Base-by-base conservation (phyloP, 1,284 basidiomycete species). In the Ceratobasidium sp. region DNA sequence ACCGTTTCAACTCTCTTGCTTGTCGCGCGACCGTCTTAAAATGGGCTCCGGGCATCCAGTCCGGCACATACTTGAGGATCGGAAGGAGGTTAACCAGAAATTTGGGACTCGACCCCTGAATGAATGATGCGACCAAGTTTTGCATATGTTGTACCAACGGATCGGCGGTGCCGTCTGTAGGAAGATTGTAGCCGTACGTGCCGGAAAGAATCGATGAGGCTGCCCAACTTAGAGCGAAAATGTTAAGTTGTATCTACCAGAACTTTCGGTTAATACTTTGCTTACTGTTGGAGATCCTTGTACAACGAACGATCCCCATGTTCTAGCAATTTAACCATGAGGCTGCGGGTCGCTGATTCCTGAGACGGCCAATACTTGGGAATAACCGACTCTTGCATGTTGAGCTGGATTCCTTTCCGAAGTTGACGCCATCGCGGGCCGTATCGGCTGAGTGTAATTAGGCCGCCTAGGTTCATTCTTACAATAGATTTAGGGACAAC, bases 21-120 rank as follows among this genome's bases (percentile, higher is more conserved):
- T 56, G 26, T 7, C 75, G 75, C 18, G 63, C 75, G 28, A 67
- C 46, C 10, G 15, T 26, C 39, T 77, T 44, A n/a, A 77, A 77
- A 46, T 51, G 20, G 20, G 63, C 75, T 33, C 75, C 75, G 7
- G 75, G 75, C 75, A 77, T 77, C 75, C 75, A 77, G 7, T 77
- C 75, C 15, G 75, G 75, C 1, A 67, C 20, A 18, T 77, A 67
- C 18, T 60, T 77, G 39, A 77, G 75, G 5, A 28, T 6, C 5
- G 75, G 75, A 20, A 77, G 55, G 7, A 77, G 40, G 42, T 77
- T 77, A 1, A 77, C 75, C 18, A 68, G 18, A 33, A 77, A 77
- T 39, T 55, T 49, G 42, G 26, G 18, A 40, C 39, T 58, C 6
- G 63, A 58, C 7, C 60, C 53, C 40, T 58, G 64, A 7, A 33